These are phyloP conservation scores for Mycogone perniciosa DNA, from an alignment of 2,329 filamentous ascomycete genomes.

Conservation along the genomic window DNA sequence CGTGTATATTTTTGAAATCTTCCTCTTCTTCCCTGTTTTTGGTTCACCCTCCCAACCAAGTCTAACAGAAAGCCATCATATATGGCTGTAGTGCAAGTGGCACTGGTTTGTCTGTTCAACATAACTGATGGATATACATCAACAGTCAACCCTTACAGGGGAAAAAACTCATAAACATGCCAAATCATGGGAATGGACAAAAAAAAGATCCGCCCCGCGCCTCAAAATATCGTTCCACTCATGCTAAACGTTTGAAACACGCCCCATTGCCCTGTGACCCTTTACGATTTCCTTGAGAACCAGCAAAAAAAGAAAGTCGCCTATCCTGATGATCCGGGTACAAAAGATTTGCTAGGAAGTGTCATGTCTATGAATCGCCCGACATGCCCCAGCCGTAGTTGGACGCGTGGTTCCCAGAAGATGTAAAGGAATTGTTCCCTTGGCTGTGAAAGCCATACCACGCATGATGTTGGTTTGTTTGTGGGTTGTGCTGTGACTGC, in stretches of 20 bases:
- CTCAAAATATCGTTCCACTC: not conserved
- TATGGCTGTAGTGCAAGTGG: too few relatives aligned
- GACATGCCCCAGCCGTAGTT: conserved; percentile 21
- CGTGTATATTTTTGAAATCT: too few relatives aligned
- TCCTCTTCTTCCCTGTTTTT: too few relatives aligned
- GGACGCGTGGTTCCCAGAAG: conserved; percentile 16
- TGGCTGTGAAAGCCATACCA: conserved; percentile 24
- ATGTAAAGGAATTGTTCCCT: conserved; percentile 14
- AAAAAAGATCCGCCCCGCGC: not conserved
- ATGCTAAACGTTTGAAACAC: not conserved
- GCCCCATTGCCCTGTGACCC: not conserved
- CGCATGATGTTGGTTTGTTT: conserved; percentile 13
- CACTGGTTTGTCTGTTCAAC: too few relatives aligned
- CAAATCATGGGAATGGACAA: not conserved
- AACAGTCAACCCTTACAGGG: too few relatives aligned
- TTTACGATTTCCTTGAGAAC: conserved; percentile 3
- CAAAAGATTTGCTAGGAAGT: not conserved
- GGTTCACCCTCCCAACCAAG: too few relatives aligned
- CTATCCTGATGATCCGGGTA: too few relatives aligned
- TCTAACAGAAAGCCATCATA: too few relatives aligned
- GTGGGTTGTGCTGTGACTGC: conserved; percentile 7
- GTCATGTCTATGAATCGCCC: conserved; percentile 9
- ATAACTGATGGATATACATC: too few relatives aligned
- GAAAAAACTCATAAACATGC: not conserved
- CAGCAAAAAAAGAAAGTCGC: not conserved